A percentile compares a stretch with the other conserved stretches of the same genome.
phyloP scores from a whole-genome alignment of 805 yeast genomes.

The Zygosaccharomyces lentus region DNA sequence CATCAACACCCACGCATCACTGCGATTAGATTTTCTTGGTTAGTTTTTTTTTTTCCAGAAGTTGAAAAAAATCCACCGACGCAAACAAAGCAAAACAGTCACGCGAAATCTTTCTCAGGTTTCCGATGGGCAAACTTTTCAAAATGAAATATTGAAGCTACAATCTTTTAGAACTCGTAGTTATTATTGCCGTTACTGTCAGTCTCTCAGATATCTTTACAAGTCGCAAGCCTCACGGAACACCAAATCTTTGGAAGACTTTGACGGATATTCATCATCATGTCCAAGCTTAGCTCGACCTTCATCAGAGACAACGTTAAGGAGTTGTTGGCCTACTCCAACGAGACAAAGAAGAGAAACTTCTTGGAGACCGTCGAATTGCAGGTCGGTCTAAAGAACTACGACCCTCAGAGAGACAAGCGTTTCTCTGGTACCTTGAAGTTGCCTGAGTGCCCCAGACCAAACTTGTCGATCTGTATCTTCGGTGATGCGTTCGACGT shows the following conservation, averaged over 20 bases:
- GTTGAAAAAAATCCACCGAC: background rate
- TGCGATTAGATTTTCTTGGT: background rate
- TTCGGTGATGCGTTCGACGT: conserved; percentile 99
- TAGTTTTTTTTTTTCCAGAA: too few species aligned
- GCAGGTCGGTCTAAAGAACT: conserved; percentile 99
- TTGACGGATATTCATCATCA: conserved; percentile 31
- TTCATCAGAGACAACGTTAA: conserved; percentile 97
- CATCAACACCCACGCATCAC: conserved; percentile 8
- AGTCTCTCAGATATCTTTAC: conserved; percentile 3
- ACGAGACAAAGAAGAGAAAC: conserved; percentile 99
- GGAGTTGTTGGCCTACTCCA: conserved; percentile 83
- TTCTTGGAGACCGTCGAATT: conserved; percentile 99
- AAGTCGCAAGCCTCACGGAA: conserved; percentile 50
- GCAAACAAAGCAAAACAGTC: conserved; percentile 4
- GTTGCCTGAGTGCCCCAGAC: conserved; percentile 99
- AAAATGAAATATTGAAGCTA: background rate
- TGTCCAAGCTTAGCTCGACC: conserved; percentile 87
- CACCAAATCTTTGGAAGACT: conserved; percentile 77
- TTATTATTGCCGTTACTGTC: background rate
- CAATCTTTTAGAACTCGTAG: too few species aligned
- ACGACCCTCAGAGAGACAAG: conserved; percentile 99
- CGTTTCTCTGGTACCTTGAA: conserved; percentile 99
- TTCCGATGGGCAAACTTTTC: background rate
- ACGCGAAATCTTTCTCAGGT: conserved; percentile 6
- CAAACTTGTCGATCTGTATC: conserved; percentile 99